Conservation (phyloP, 495 filamentous ascomycete species). For the Neurospora intermedia region DNA sequence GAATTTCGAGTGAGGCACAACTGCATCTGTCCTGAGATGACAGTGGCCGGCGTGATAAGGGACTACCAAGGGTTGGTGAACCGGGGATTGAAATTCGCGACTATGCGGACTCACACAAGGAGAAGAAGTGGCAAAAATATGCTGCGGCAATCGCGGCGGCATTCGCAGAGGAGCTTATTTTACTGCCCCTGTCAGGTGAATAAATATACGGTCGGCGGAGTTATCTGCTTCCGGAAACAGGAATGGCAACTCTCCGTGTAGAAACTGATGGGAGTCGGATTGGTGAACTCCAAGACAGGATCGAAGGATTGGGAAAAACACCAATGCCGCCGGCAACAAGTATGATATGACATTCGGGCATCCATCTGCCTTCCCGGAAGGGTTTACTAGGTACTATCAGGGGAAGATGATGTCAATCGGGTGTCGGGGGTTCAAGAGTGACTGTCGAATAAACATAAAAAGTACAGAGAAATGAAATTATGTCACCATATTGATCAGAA, state of each 20-base stretch:
- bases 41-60: background rate
- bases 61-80: conserved; percentile 5
- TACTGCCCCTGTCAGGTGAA: background rate
- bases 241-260: background rate
- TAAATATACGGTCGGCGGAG: too few relatives aligned
- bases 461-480: too few relatives aligned
- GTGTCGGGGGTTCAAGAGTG: background rate
- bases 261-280: background rate
- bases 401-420: background rate
- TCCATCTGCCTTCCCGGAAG: background rate
- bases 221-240: background rate
- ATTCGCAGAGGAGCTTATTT: background rate
- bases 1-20: background rate
- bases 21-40: background rate
- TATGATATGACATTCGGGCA: conserved; percentile 11
- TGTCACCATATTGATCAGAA: conserved; percentile 26
- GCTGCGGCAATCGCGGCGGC: background rate
- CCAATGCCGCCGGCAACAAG: background rate
- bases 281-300: background rate
- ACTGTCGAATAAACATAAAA: too few relatives aligned
- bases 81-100: background rate
- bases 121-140: background rate
- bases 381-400: background rate
- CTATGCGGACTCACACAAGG: background rate
- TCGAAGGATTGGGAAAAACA: background rate